Evolutionary conservation across 2,329 filamentous ascomycete genomes (phyloP).

Genomic region (Microdochium paspali): DNA sequence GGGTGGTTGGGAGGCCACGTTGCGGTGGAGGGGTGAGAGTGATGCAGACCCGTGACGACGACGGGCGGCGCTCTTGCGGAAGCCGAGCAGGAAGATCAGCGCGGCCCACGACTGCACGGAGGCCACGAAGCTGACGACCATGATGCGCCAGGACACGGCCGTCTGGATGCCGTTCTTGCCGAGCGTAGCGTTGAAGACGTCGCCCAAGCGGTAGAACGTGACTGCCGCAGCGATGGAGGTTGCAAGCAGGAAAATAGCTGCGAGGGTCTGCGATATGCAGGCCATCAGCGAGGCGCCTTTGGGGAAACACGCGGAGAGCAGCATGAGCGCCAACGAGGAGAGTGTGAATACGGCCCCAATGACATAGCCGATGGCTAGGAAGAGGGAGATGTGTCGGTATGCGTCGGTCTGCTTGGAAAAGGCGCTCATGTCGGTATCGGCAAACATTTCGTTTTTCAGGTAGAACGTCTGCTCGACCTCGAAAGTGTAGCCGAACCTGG

Average conservation of each 20-base stretch:
- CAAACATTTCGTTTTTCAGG: conserved; percentile 14
- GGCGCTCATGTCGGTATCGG: conserved; percentile 6
- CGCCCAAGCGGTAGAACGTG: conserved; percentile 12
- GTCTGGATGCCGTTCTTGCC: conserved; percentile 13
- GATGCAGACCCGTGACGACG: no score
- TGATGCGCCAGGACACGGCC: conserved; percentile 8
- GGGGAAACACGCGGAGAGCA: conserved; percentile 9
- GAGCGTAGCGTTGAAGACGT: conserved; percentile 16
- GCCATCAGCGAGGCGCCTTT: conserved; percentile 1
- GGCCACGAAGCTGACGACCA: conserved; percentile 17
- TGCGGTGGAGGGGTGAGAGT: background rate
- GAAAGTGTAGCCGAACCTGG: conserved; percentile 19
- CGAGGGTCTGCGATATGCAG: conserved; percentile 10
- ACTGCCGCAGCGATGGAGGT: conserved; percentile 15
- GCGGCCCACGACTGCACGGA: conserved; percentile 11
- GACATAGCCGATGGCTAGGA: conserved; percentile 19
- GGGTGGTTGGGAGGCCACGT: background rate
- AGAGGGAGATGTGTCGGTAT: conserved; percentile 16
- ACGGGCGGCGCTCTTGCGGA: background rate
- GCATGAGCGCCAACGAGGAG: conserved; percentile 11
- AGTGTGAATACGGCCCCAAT: conserved; percentile 12
- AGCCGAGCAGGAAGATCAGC: conserved; percentile 5
- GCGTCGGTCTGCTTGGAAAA: conserved; percentile 14
- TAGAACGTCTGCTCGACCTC: conserved; percentile 20
- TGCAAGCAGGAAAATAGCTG: conserved; percentile 15